Base-by-base conservation (phyloP, 148 eudicot species). In the Gaultheria prostrata region DNA sequence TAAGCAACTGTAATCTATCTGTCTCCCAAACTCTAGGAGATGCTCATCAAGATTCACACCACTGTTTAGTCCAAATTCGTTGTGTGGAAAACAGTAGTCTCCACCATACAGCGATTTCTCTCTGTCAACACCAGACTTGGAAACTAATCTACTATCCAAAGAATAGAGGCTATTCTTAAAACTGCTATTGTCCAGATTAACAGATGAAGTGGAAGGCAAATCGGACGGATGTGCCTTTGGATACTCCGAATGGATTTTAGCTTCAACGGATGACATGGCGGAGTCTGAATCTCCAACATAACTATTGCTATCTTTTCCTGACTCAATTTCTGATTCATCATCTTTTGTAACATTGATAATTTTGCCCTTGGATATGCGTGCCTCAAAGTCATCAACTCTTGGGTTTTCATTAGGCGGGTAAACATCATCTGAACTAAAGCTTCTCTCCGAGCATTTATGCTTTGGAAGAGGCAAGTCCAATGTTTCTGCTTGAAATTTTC, bases 301-400 rank as follows among this genome's bases (percentile, higher is more conserved):
- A 83, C 85, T 83, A 70, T 87, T 87, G 88, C 91, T 89, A 53
- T 82, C 89, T n/a, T 81, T 79, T 84, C 28, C 80, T 3, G 90
- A 89, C 54, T 75, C 83, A 15, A 30, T 75, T 67, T 69, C 82
- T 80, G 86, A 77, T 48, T 77, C 84, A 28, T 57, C 39, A 8
- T 79, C 86, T 32, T 59, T 87, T 76, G 74, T 76, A 30, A 32
- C 33, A 33, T 8, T 45, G 11, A 71, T 13, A 24, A 26, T 39
- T 65, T 76, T 46, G 28, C 73, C 80, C 53, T 33, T 73, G 24
- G 10, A 35, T 32, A 59, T 13, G 59, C 17, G 28, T 6, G 83
- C 1, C 59, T 57, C 32, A 65, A 77, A 26, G 21, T 84, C 49
- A 26, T 82, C 30, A 51, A 50, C 75, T 54, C 81, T 39, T 33